A percentile compares a stretch with the other conserved stretches of the same genome.
phyloP scores from a whole-genome alignment of 2,329 filamentous ascomycete species.

The Venturia asperata region DNA sequence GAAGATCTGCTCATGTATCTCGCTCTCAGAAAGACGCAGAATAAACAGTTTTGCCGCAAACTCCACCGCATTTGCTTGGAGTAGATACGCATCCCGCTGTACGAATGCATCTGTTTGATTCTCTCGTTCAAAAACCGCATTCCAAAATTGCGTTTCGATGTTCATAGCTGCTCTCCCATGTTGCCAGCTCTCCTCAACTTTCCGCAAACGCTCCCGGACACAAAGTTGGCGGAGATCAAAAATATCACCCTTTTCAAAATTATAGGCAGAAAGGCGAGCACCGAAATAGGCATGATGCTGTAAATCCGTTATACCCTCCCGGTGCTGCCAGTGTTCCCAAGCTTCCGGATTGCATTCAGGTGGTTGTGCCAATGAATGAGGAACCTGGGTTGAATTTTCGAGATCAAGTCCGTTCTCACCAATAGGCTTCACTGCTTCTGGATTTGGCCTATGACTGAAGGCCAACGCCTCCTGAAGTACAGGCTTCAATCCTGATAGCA shows the following conservation, averaged over 20 bases:
- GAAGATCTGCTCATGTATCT: not conserved
- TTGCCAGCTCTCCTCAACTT: not conserved
- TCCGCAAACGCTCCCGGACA: not conserved
- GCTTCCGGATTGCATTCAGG: slow-evolving; percentile 1
- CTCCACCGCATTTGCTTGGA: not conserved
- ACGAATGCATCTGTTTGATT: not conserved
- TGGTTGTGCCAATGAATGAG: not conserved
- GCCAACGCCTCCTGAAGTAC: not conserved
- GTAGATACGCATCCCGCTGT: slow-evolving; percentile 4
- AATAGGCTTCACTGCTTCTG: not conserved
- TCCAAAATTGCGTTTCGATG: slow-evolving; percentile 10
- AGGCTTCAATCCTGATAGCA: not conserved
- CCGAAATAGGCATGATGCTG: slow-evolving; percentile 1
- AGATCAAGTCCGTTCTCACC: slow-evolving; percentile 2
- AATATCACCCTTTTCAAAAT: slow-evolving; percentile 1
- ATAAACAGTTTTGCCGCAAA: not conserved
- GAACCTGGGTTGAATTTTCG: not conserved
- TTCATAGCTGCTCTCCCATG: slow-evolving; percentile 1
- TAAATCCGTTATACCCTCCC: not conserved
- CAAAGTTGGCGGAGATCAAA: not conserved
- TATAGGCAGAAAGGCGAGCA: slow-evolving; percentile 9
- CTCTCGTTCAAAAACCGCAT: slow-evolving; percentile 4
- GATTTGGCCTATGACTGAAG: not conserved
- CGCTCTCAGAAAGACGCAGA: not conserved
- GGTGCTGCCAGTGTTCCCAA: slow-evolving; percentile 10